A percentile compares a stretch with the other conserved stretches of the same genome.
Evolutionary conservation across 352 stramenopile species (phyloP).

Genomic region (Globisporangium camurandrum): DNA sequence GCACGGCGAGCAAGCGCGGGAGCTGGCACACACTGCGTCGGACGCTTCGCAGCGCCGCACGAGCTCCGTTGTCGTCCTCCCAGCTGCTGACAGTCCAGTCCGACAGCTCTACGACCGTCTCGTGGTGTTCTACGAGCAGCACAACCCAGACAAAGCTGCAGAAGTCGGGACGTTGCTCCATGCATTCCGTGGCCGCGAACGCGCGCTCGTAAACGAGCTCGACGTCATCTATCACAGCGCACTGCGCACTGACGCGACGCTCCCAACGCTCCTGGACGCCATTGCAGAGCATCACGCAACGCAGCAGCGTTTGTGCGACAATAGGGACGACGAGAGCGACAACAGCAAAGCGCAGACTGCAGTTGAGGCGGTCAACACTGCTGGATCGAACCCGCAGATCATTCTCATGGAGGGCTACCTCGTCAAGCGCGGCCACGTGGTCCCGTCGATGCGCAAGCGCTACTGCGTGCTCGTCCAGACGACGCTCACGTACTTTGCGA

Average conservation of each 20-base stretch:
- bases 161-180: slow-evolving; percentile 68
- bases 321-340: background rate
- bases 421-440: slow-evolving; percentile 59
- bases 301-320: background rate
- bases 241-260: slow-evolving; percentile 23
- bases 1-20: slow-evolving; percentile 4
- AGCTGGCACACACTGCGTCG: background rate
- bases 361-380: background rate
- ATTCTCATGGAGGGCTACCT: slow-evolving; percentile 74
- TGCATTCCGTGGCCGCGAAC: slow-evolving; percentile 47
- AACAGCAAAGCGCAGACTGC: background rate
- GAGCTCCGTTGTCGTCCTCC: background rate
- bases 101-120: slow-evolving; percentile 35
- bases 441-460: slow-evolving; percentile 69
- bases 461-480: slow-evolving; percentile 59
- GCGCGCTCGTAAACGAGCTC: slow-evolving; percentile 42
- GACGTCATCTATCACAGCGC: slow-evolving; percentile 59
- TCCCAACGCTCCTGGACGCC: slow-evolving; percentile 19
- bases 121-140: slow-evolving; percentile 80
- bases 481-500: slow-evolving; percentile 55
- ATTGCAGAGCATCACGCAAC: slow-evolving; percentile 14
- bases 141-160: slow-evolving; percentile 78
- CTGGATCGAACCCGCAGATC: background rate
- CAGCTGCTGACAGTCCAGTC: background rate
- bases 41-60: background rate